Evolutionary conservation across 192 early-diverging fungal species (phyloP).

Genomic region (Umbelopsis sp.): DNA sequence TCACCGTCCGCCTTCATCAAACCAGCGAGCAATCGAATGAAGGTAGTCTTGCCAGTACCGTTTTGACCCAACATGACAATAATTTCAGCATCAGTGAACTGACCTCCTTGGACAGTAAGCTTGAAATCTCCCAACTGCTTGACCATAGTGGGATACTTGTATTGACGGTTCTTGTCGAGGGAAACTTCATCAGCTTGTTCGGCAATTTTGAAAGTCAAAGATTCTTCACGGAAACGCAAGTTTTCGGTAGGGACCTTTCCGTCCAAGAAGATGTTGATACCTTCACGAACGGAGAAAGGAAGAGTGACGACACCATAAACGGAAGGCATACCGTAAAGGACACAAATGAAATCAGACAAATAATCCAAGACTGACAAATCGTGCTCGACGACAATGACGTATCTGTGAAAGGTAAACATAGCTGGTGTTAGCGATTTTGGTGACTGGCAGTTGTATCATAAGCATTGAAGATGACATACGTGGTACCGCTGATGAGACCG

Average conservation of each 20-base stretch:
- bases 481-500: constrained; percentile 64
- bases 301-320: constrained; percentile 98
- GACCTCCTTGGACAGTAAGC: constrained; percentile 74
- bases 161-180: constrained; percentile 69
- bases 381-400: constrained; percentile 98
- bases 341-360: constrained; percentile 97
- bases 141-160: constrained; percentile 86
- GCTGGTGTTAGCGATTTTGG: background rate
- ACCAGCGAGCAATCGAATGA: constrained; percentile 93
- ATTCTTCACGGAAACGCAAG: constrained; percentile 97
- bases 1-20: constrained; percentile 75
- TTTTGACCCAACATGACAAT: constrained; percentile 98
- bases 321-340: constrained; percentile 96
- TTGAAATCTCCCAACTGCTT: constrained; percentile 86
- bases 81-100: constrained; percentile 96
- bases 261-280: constrained; percentile 97
- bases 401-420: constrained; percentile 38
- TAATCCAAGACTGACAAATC: constrained; percentile 98
- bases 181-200: constrained; percentile 82
- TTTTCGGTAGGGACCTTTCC: constrained; percentile 98
- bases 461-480: constrained; percentile 22
- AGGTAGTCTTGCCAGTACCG: constrained; percentile 97
- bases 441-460: background rate
- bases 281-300: constrained; percentile 93
- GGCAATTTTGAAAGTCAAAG: constrained; percentile 89